Evolutionary conservation across 202 grass and related monocot genomes (phyloP).

Genomic region (Carex sylvatica): DNA sequence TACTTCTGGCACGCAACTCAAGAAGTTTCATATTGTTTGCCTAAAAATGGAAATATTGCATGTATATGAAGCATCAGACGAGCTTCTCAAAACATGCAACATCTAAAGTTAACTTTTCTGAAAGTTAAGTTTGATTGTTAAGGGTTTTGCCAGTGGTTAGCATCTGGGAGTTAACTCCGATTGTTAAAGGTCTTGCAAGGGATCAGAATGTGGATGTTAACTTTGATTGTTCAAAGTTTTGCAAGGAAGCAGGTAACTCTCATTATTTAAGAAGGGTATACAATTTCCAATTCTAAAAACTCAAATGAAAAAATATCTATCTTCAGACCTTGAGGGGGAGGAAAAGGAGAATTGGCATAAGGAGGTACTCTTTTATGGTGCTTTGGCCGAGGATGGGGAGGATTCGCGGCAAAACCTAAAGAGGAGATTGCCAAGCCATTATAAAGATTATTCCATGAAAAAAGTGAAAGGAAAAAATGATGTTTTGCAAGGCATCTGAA

Average conservation of each 20-base stretch:
- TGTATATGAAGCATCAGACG: neutral
- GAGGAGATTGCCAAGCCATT: conserved; percentile 5
- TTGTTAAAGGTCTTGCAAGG: neutral
- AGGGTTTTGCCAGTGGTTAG: neutral
- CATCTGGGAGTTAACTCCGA: neutral
- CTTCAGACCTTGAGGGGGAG: conserved; percentile 60
- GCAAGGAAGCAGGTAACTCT: neutral
- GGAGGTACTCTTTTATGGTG: conserved; percentile 41
- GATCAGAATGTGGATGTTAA: neutral
- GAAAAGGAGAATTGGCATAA: conserved; percentile 46
- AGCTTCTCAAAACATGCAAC: conserved; percentile 18
- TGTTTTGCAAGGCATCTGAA: conserved; percentile 10
- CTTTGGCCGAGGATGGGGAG: conserved; percentile 37
- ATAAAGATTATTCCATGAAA: neutral
- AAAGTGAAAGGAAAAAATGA: conserved; percentile 12
- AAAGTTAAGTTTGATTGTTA: neutral
- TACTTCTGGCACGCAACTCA: neutral
- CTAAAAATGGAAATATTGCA: neutral
- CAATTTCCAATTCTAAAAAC: conserved; percentile 1
- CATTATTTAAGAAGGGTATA: neutral
- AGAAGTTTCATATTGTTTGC: neutral
- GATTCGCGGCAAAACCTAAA: conserved; percentile 36
- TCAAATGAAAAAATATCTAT: conserved; percentile 7
- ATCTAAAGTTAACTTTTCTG: conserved; percentile 12
- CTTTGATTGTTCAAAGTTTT: neutral